Evolutionary conservation across 805 yeast genomes (phyloP).

Genomic region (Suhomyces pyralidae): DNA sequence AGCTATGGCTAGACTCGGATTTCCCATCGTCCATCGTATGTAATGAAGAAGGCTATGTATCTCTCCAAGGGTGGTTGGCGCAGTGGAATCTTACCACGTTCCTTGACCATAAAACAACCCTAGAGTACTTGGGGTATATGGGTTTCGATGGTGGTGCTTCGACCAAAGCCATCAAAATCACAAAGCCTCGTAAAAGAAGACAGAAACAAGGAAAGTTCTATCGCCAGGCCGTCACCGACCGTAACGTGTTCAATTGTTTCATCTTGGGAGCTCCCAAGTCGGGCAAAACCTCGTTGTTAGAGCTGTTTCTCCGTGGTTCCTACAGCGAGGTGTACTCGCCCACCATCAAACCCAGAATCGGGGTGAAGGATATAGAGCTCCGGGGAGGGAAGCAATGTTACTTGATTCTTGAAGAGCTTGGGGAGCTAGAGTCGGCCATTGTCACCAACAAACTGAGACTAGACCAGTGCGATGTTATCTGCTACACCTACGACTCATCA

Average conservation of each 20-base stretch:
- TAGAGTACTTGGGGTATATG: conserved; percentile 84
- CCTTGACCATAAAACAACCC: conserved; percentile 75
- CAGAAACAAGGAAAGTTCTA: conserved; percentile 61
- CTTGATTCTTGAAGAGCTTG: conserved; percentile 83
- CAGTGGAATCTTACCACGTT: conserved; percentile 98
- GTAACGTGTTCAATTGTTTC: conserved; percentile 90
- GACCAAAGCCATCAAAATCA: conserved; percentile 59
- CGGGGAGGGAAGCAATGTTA: conserved; percentile 96
- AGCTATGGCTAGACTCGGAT: conserved; percentile 76
- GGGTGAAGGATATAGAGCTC: conserved; percentile 88
- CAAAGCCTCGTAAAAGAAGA: conserved; percentile 73
- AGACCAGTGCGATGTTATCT: conserved; percentile 86
- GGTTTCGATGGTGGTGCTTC: conserved; percentile 67
- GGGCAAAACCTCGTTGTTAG: conserved; percentile 84
- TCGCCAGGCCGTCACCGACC: conserved; percentile 67
- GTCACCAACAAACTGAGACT: conserved; percentile 65
- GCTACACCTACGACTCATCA: conserved; percentile 88
- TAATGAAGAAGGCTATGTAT: conserved; percentile 84
- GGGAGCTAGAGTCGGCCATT: conserved; percentile 80
- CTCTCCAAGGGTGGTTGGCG: conserved; percentile 97
- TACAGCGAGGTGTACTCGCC: conserved; percentile 74
- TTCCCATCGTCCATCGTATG: conserved; percentile 89
- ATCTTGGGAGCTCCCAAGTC: conserved; percentile 80
- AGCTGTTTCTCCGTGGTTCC: conserved; percentile 74
- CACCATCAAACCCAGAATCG: conserved; percentile 74